These are phyloP conservation scores for Abrus pulchellus DNA, from an alignment of 306 rosid species.

Conservation along the genomic window DNA sequence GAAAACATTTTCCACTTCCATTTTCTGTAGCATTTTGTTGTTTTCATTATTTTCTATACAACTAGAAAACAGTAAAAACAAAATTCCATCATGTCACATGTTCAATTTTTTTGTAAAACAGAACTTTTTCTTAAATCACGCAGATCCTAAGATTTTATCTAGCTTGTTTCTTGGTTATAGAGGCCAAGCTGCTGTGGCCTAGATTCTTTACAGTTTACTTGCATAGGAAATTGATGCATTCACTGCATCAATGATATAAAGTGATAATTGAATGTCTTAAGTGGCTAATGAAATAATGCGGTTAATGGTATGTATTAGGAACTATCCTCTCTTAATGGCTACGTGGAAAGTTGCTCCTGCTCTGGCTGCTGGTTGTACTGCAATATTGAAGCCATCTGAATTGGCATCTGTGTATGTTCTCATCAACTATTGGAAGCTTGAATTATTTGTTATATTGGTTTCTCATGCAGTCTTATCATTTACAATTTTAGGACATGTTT, in stretches of 20 bases:
- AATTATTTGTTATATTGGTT: constrained; percentile 25
- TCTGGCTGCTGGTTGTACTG: constrained; percentile 89
- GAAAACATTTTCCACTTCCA: too few relatives aligned
- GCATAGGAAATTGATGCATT: constrained; percentile 14
- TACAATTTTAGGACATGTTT: constrained; percentile 66
- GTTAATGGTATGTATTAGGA: constrained; percentile 59
- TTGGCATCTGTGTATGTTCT: constrained; percentile 77
- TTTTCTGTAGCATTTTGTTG: too few relatives aligned
- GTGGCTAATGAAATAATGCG: constrained; percentile 20
- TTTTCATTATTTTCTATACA: too few relatives aligned
- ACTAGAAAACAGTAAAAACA: too few relatives aligned
- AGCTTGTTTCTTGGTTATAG: neutral
- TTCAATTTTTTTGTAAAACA: too few relatives aligned
- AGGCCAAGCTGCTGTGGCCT: neutral
- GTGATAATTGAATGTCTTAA: neutral
- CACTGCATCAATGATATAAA: neutral
- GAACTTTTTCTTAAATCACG: too few relatives aligned
- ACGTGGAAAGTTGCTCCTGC: constrained; percentile 91
- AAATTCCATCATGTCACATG: too few relatives aligned
- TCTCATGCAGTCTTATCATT: constrained; percentile 18
- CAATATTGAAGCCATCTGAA: constrained; percentile 88
- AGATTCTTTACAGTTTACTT: neutral
- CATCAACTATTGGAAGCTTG: constrained; percentile 32
- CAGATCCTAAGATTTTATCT: neutral
- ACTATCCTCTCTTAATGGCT: constrained; percentile 85